Conservation (phyloP, 2,329 filamentous ascomycete species). For the Nemania diffusa region DNA sequence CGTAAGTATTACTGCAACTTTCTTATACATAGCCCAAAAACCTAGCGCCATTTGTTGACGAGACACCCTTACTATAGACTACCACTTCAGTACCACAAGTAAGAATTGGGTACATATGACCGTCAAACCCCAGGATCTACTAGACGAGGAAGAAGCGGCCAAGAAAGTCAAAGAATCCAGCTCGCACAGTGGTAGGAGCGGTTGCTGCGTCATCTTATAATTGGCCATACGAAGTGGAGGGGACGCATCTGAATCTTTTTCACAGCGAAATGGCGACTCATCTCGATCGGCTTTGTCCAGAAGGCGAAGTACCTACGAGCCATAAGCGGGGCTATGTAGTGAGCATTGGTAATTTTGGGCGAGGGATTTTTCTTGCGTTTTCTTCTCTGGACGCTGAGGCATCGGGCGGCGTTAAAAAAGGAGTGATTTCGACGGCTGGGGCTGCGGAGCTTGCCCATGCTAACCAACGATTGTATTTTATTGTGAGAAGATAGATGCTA, state of each 20-base stretch:
- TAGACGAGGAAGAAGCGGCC: constrained; percentile 75
- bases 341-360: constrained; percentile 27
- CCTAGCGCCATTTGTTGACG: constrained; percentile 14
- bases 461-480: constrained; percentile 35
- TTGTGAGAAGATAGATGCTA: constrained; percentile 34
- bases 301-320: constrained; percentile 12
- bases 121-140: constrained; percentile 76
- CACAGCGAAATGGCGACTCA: constrained; percentile 13
- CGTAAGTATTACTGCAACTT: constrained; percentile 65
- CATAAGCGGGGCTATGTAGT: constrained; percentile 5
- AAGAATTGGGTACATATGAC: constrained; percentile 83
- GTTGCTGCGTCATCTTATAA: constrained; percentile 52
- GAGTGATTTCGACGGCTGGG: constrained; percentile 28
- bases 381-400: constrained; percentile 32
- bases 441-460: constrained; percentile 29
- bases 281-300: constrained; percentile 13
- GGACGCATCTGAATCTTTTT: constrained; percentile 12
- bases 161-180: constrained; percentile 64
- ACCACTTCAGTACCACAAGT: constrained; percentile 69
- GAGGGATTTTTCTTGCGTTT: constrained; percentile 8
- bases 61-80: constrained; percentile 60
- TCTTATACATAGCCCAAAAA: not conserved
- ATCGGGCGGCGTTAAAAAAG: constrained; percentile 38
- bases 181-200: constrained; percentile 43
- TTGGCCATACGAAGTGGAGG: not conserved